Evolutionary conservation across 345 rosid genomes (phyloP), one percentile per base, ranked within the genome.

Genomic region (Gossypioides kirkii): DNA sequence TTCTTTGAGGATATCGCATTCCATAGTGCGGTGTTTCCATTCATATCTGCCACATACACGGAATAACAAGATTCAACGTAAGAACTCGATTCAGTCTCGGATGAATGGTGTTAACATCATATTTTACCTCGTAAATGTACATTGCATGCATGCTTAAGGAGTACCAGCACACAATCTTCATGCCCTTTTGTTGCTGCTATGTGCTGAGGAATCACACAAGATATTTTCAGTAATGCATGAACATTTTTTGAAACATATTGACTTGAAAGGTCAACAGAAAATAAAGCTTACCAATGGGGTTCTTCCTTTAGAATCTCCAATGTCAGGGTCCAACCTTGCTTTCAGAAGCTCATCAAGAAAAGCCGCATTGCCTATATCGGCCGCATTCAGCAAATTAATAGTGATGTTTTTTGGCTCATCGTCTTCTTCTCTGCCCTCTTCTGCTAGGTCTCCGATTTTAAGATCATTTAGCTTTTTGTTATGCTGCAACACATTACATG

Each of bases 101-200:
- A 55, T 20, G 28, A 10, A 20, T 5, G 20, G 70, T 65, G 60
- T 3, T 6, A 12, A 25, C 60, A 71, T 60, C 76, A 41, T 61
- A 45, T 41, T 42, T 72, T 84, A 91, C 97, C 98, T 84, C 80
- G 78, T 36, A 82, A 59, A 68, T 86, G 88, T n/a, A 88, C 82
- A 81, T 90, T 87, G 86, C 97, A 91, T 42, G 90, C 94, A 72
- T 91, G 88, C 80, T 82, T 87, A 22, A 93, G 77, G 58, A 93
- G 91, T 78, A 87, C 89, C 52, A 76, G 53, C 8, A 91, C 90
- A 84, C 94, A 91, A 11, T 91, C 96, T 80, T 90, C 97, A 58
- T 88, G 90, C 72, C 98, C 98, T 76, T 77, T 83, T 2, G 93
- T 84, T 77, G 97, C 97, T 65, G 97, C 97, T 73, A 93, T 76